Evolutionary conservation across 2,329 filamentous ascomycete species (phyloP), one percentile per base, ranked within the genome.

Genomic region (Verticillium longisporum): DNA sequence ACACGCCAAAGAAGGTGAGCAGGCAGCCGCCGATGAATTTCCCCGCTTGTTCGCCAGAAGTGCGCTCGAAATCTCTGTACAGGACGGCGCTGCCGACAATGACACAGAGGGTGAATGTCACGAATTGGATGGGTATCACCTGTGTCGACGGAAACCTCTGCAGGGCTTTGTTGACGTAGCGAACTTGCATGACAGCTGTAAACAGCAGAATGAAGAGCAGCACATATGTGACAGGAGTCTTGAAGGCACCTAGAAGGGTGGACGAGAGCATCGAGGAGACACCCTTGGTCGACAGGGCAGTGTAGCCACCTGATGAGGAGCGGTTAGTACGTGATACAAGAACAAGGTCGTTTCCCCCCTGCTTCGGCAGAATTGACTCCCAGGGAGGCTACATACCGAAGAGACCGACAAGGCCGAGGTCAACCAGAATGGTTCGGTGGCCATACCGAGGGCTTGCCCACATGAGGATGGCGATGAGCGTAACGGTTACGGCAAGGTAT

Each of bases 71-170:
- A 73, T 99, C 95, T 57, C 94, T 88, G 72, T 98, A 99, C 6
- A 99, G 78, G 9, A 99, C 83, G 1, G 94, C 94, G 69, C 93
- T 97, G 61, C 95, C 95, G 58, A 97, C 82, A 67, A 99, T 98
- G 64, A 98, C 95, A 6, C 91, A 96, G 7, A 99, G 81, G 0
- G 95, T 99, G 73, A 99, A 99, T 65, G 96, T 85, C 57, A 99
- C 95, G 68, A 99, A 99, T 70, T 99, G 95, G 14, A 95, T 95
- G 0, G 95, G 95, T 65, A 99, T 99, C 67, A 99, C 95, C 73
- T 97, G 92, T 0, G 95, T 99, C 6, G 95, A 97, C 74, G 97
- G 92, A 77, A 98, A 99, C 56, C 91, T 87, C 72, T 97, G 93
- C 59, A 99, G 80, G 1, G 84, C 82, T 66, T 83, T 90, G 77